These are phyloP conservation scores for Petunia secreta DNA, from an alignment of 257 asterid species.

Conservation along the genomic window DNA sequence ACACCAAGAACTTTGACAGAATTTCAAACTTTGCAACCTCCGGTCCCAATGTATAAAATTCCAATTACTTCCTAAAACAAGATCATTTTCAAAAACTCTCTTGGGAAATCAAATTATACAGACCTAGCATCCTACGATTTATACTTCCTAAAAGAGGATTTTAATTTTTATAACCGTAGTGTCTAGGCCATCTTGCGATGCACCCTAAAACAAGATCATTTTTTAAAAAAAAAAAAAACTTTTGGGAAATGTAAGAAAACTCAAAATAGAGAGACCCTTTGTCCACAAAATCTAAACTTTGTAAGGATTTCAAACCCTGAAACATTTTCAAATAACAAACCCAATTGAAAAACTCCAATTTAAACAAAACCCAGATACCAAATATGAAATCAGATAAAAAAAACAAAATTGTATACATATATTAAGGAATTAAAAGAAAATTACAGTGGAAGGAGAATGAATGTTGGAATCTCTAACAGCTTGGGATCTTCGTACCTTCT, in stretches of 20 bases:
- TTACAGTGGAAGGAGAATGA: slow-evolving; percentile 72
- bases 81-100: background rate
- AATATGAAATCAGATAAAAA: slow-evolving; percentile 27
- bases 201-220: background rate
- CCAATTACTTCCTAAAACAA: background rate
- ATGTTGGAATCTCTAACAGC: slow-evolving; percentile 46
- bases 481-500: slow-evolving; percentile 66
- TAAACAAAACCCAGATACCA: background rate
- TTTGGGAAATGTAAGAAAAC: background rate
- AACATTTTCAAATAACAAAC: background rate
- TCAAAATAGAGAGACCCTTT: background rate
- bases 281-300: background rate
- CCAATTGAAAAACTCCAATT: background rate
- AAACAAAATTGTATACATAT: background rate
- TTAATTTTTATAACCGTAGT: background rate
- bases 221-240: no score
- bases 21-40: background rate
- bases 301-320: background rate
- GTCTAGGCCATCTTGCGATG: background rate
- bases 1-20: background rate
- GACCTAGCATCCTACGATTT: no score
- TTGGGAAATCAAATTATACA: background rate
- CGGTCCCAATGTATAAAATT: background rate
- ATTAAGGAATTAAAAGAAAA: slow-evolving; percentile 6
- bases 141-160: no score